A percentile compares a stretch with the other conserved stretches of the same genome.
Conservation (phyloP, 2,329 filamentous ascomycete genomes). For the Aspergillus sojae region DNA sequence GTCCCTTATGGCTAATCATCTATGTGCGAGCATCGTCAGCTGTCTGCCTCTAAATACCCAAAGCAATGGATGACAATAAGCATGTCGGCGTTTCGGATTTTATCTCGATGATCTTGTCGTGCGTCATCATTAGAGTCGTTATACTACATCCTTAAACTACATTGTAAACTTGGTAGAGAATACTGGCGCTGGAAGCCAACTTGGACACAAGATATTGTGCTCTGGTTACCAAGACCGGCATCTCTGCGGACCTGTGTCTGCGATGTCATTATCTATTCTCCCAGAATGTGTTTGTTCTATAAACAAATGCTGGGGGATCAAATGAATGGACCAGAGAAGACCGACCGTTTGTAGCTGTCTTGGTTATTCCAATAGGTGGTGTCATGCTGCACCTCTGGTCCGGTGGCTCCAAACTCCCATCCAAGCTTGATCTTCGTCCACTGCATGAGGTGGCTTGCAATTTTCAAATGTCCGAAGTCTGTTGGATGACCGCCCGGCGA, state of each 20-base stretch:
- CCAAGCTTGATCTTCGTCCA: conserved; percentile 59
- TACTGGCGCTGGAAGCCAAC: not conserved
- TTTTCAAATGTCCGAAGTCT: conserved; percentile 62
- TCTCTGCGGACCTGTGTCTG: not conserved
- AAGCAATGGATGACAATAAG: conserved; percentile 13
- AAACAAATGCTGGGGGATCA: not conserved
- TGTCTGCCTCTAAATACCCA: conserved; percentile 25
- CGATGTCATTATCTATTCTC: not conserved
- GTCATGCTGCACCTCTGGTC: conserved; percentile 54
- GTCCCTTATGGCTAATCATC: conserved; percentile 5
- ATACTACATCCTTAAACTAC: conserved; percentile 14
- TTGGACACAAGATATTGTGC: not conserved
- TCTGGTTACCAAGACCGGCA: not conserved
- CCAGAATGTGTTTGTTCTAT: not conserved
- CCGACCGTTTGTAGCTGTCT: conserved; percentile 36
- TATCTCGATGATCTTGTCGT: not conserved
- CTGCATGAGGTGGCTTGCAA: conserved; percentile 61
- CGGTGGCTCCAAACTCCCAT: conserved; percentile 58
- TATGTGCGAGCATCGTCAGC: conserved; percentile 18
- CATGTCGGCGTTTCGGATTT: conserved; percentile 10
- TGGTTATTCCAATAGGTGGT: conserved; percentile 59
- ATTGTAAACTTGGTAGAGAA: conserved; percentile 1
- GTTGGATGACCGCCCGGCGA: conserved; percentile 61
- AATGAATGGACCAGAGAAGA: not conserved
- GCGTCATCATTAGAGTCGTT: conserved; percentile 15